A percentile compares a stretch with the other conserved stretches of the same genome.
Conservation (phyloP, 805 yeast species). For the Grigorovia transvaalensis region DNA sequence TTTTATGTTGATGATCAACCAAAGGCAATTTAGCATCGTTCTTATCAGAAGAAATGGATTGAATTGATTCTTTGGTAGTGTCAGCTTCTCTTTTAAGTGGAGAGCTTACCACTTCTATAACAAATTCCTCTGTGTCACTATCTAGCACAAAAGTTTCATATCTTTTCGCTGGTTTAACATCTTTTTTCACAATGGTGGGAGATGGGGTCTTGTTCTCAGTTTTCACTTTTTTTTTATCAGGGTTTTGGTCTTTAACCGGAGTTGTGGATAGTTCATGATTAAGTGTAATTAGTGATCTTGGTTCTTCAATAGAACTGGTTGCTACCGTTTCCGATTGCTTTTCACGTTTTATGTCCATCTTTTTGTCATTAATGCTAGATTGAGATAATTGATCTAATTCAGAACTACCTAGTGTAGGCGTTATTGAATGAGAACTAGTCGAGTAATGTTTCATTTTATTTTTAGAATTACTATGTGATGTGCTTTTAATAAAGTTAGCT, state of each 20-base stretch:
- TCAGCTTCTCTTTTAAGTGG: neutral
- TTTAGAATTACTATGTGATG: neutral
- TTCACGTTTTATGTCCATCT: neutral
- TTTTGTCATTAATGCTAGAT: neutral
- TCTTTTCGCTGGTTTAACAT: neutral
- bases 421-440: neutral
- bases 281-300: no score
- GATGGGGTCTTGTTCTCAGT: no score
- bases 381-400: neutral
- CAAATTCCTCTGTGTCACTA: conserved; percentile 3
- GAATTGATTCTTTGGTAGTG: neutral
- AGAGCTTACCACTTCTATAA: neutral
- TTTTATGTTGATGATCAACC: neutral
- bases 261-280: no score
- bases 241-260: no score
- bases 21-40: neutral
- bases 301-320: neutral
- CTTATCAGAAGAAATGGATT: neutral
- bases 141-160: conserved; percentile 1
- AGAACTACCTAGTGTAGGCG: neutral
- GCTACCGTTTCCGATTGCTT: neutral
- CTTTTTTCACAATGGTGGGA: neutral
- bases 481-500: neutral
- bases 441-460: neutral
- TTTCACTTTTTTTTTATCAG: no score